Percentiles rank a stretch among this genome's conserved stretches.
Evolutionary conservation across 192 early-diverging fungal genomes (phyloP).

Genomic region (Spizellomyces punctatus): DNA sequence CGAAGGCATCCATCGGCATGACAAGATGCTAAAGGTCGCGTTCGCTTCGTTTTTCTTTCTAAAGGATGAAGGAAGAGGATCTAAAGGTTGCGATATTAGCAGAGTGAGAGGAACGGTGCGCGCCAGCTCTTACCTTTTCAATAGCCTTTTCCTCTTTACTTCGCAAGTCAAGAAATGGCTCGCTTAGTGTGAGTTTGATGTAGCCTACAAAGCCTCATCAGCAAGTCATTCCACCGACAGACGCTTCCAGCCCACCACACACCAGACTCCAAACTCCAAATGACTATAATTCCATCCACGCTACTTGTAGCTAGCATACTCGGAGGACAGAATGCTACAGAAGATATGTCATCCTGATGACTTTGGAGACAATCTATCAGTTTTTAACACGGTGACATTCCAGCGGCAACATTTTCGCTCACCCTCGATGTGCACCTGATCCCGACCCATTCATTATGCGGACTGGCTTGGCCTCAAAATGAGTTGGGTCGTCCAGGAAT

Average conservation of each 20-base stretch:
- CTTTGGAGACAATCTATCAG: constrained; percentile 18
- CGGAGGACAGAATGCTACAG: constrained; percentile 53
- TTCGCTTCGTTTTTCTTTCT: constrained; percentile 27
- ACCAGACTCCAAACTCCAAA: constrained; percentile 55
- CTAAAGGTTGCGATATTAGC: constrained; percentile 15
- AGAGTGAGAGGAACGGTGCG: not conserved
- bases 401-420: not conserved
- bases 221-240: not conserved
- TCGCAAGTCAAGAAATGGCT: constrained; percentile 52
- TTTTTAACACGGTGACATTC: not conserved
- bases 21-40: constrained; percentile 46
- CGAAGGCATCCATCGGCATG: constrained; percentile 59
- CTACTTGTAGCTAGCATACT: constrained; percentile 47
- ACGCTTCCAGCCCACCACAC: not conserved
- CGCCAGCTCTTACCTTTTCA: constrained; percentile 41
- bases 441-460: constrained; percentile 48
- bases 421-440: constrained; percentile 47
- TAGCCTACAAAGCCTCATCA: constrained; percentile 24
- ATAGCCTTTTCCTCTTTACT: constrained; percentile 57
- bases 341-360: constrained; percentile 59
- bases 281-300: constrained; percentile 51
- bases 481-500: constrained; percentile 57
- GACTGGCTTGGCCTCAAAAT: constrained; percentile 55
- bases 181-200: constrained; percentile 43
- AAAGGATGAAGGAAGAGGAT: constrained; percentile 40